phyloP scores from a whole-genome alignment of 2,329 filamentous ascomycete species.

The Ceratocystiopsis brevicomis region DNA sequence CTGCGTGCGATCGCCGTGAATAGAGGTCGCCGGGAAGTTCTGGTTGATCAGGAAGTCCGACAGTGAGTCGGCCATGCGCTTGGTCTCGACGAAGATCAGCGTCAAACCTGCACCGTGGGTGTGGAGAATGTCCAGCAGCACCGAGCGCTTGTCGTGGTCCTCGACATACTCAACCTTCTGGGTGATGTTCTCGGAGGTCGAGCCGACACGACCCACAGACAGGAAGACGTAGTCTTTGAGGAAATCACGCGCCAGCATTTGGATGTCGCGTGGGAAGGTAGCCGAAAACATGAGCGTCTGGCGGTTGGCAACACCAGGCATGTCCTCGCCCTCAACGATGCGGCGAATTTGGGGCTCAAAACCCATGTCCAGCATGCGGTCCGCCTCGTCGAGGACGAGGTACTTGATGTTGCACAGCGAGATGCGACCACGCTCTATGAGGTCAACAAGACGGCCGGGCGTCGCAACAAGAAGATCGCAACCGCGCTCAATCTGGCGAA shows the following conservation, averaged over 20 bases:
- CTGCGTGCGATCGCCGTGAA: constrained; percentile 96
- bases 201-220: constrained; percentile 94
- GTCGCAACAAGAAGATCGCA: constrained; percentile 96
- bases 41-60: constrained; percentile 98
- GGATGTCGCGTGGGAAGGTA: constrained; percentile 96
- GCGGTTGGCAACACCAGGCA: constrained; percentile 65
- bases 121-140: constrained; percentile 92
- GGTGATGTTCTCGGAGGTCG: constrained; percentile 99
- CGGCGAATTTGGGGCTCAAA: constrained; percentile 99
- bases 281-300: constrained; percentile 99
- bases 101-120: constrained; percentile 77
- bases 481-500: constrained; percentile 91
- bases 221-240: constrained; percentile 98
- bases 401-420: constrained; percentile 98
- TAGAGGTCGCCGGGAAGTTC: constrained; percentile 93
- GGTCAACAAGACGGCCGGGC: constrained; percentile 87
- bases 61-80: constrained; percentile 96
- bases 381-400: constrained; percentile 93
- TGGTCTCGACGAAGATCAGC: constrained; percentile 96
- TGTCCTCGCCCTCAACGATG: constrained; percentile 96
- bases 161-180: constrained; percentile 96
- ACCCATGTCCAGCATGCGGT: constrained; percentile 99
- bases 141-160: constrained; percentile 89
- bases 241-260: constrained; percentile 97
- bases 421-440: constrained; percentile 96